Base-by-base conservation (phyloP, 352 stramenopile genomes). In the Pythium aquatile region DNA sequence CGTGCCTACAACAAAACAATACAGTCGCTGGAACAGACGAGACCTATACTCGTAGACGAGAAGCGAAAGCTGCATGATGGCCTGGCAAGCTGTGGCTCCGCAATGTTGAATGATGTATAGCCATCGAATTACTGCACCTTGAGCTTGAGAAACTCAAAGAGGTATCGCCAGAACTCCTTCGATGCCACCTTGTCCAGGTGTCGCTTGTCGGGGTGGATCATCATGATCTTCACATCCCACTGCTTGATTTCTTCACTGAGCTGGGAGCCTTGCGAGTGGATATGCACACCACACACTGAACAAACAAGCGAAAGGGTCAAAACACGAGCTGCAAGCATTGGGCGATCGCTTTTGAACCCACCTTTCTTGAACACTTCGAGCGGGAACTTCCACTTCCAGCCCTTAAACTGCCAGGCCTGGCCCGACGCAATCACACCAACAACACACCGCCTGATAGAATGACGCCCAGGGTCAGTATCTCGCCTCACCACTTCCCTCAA, bases 391-490 rank as follows among this genome's bases (percentile, higher is more conserved):
- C 85, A 97, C 73, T 97, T 93, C 91, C 91, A 97, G 13, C 89
- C 91, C 78, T 97, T 97, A 64, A 97, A 97, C 75, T 97, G 91
- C 91, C 91, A 97, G 47, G 81, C 75, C 55, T 95, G 85, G 2
- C 91, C 91, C 11, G 87, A 94, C 9, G 90, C 91, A 61, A 97
- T 91, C 37, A 97, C 91, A 7, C 76, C 91, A 10, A 97, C 90
- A 53, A 97, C 87, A 28, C 83, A 87, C 52, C 87, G 85, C 91
- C 91, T 96, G 53, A 0, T 5, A 57, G 16, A 44, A 49, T 13
- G 0, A 55, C 13, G 37, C 54, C 42, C 10, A 40, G 14, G 13
- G 20, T 47, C 48, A 39, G 52, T 51, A 6, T 30, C 8, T 28
- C 20, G n/a, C n/a, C 44, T 29, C 44, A 14, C 20, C 44, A 30